Base-by-base conservation (phyloP, 306 rosid species). In the Quercus variabilis region DNA sequence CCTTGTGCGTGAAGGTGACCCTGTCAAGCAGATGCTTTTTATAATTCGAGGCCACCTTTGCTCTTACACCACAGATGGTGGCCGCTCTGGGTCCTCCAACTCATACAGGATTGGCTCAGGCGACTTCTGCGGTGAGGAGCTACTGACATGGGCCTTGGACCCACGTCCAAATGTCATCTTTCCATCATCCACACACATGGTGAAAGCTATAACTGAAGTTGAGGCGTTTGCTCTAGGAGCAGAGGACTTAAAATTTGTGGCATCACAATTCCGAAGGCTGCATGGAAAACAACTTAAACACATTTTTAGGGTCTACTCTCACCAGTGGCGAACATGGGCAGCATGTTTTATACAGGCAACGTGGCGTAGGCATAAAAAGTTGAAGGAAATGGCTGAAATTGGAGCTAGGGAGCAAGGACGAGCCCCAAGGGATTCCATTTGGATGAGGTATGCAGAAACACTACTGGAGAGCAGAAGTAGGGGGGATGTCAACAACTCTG, bases 41-140 rank as follows among this genome's bases (percentile, higher is more conserved):
- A 91, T 95, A 83, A 90, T 95, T 46, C 58, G 99, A 41, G 99
- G 99, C 20, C 91, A 89, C 79, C 96, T 95, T 26, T 98, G 91
- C 64, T 91, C 98, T 0, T 93, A 82, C 89, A 95, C 98, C 78
- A 95, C 99, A 1, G 89, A 91, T 19, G 98, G 99, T 6, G 99
- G 97, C 62, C 84, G 99, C 1, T 85, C 87, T 0, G 98, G 98
- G 14, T 95, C 93, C 85, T 95, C 91, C 89, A 95, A 91, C 87
- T 95, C 98, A 0, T 90, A 94, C 73, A 83, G 69, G 2, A 82
- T 95, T 20, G 94, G 94, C 15, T 93, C 98, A 0, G 93, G 94
- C 4, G 98, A 95, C 76, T 95, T 95, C 85, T 95, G 98, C 26
- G 99, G 99, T 0, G 99, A 95, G 85, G 99, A 95, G 46, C 89